These are phyloP conservation scores for Batrachochytrium dendrobatidis DNA, from an alignment of 371 early-diverging fungal genomes.

Conservation along the genomic window DNA sequence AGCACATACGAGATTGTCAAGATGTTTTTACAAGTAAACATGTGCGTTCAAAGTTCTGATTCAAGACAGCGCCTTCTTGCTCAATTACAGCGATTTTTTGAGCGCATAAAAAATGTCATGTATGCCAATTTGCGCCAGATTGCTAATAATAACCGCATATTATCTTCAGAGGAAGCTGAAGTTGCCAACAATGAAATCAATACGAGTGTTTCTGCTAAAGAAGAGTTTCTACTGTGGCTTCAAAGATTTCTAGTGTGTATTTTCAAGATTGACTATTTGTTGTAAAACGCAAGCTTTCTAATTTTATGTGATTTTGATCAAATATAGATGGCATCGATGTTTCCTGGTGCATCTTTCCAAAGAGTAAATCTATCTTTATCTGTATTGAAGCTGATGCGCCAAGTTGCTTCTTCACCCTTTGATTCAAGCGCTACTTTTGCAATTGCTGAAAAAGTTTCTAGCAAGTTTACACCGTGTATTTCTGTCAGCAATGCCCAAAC, in stretches of 20 bases:
- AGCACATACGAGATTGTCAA: background rate
- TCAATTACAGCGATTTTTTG: constrained; percentile 19
- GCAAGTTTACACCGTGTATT: background rate
- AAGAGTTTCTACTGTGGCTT: constrained; percentile 24
- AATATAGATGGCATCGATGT: constrained; percentile 20
- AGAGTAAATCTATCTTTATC: constrained; percentile 9
- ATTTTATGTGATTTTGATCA: too few species aligned
- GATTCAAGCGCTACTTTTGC: background rate
- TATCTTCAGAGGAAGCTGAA: too few species aligned
- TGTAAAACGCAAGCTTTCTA: background rate
- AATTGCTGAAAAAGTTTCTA: background rate
- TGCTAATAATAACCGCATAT: background rate
- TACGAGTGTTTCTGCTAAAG: constrained; percentile 6
- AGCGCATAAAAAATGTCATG: constrained; percentile 21
- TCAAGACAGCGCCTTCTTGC: constrained; percentile 6
- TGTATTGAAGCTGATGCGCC: background rate
- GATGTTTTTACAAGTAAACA: background rate
- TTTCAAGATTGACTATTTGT: background rate
- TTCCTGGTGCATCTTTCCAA: constrained; percentile 30
- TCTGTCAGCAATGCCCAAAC: background rate
- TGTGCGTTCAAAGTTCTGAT: constrained; percentile 2
- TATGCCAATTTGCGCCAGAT: constrained; percentile 27
- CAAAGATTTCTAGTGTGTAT: constrained; percentile 15
- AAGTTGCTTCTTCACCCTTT: background rate
- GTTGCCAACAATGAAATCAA: background rate